These are phyloP conservation scores for Aphanomyces astaci DNA, from an alignment of 352 stramenopile genomes.

Conservation along the genomic window DNA sequence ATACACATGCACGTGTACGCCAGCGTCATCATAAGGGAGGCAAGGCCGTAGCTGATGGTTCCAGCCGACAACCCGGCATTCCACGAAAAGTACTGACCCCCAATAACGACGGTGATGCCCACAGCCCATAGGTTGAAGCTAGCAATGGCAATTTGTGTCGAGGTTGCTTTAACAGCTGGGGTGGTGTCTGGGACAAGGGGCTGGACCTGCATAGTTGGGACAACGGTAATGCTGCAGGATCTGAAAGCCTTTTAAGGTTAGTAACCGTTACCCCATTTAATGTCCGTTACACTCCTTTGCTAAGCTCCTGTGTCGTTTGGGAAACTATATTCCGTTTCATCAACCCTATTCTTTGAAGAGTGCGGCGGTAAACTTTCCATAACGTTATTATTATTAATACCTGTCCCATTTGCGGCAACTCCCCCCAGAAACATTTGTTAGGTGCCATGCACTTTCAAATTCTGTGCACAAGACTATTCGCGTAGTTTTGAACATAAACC, in stretches of 20 bases:
- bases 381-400: too few relatives aligned
- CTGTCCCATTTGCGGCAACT: too few relatives aligned
- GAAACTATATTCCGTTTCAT: too few relatives aligned
- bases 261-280: too few relatives aligned
- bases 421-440: too few relatives aligned
- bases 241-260: too few relatives aligned
- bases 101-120: slow-evolving; percentile 37
- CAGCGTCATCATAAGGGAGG: slow-evolving; percentile 25
- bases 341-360: too few relatives aligned
- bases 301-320: too few relatives aligned
- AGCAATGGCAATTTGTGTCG: not conserved
- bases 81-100: slow-evolving; percentile 39
- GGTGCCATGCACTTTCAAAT: not conserved
- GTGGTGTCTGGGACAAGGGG: not conserved
- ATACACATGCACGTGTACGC: slow-evolving; percentile 32
- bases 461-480: too few relatives aligned
- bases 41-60: slow-evolving; percentile 31
- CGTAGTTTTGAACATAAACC: not conserved
- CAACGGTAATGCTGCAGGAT: too few relatives aligned
- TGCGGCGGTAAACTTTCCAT: too few relatives aligned
- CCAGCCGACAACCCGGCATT: slow-evolving; percentile 31
- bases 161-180: not conserved
- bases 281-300: too few relatives aligned
- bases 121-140: slow-evolving; percentile 23
- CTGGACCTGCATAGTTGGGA: not conserved